Conservation (phyloP, 2,329 filamentous ascomycete genomes). For the Escovopsis sp. region DNA sequence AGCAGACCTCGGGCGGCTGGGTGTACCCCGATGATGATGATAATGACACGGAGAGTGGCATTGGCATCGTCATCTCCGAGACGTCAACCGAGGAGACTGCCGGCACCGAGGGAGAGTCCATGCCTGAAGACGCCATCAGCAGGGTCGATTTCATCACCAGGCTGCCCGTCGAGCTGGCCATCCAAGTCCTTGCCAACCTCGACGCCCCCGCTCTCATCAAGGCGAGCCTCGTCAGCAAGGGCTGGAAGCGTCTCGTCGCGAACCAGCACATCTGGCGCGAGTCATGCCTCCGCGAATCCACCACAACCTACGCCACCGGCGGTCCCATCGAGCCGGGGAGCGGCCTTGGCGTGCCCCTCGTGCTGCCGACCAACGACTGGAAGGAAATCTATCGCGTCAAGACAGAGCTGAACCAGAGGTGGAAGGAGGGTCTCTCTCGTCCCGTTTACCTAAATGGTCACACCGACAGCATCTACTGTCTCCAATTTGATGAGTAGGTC, state of each 20-base stretch:
- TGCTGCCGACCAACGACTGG: slow-evolving; percentile 59
- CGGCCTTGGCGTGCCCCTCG: slow-evolving; percentile 40
- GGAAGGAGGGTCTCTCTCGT: slow-evolving; percentile 63
- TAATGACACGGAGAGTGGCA: slow-evolving; percentile 48
- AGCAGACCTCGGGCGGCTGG: slow-evolving; percentile 26
- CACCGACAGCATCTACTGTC: slow-evolving; percentile 90
- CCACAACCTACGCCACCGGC: slow-evolving; percentile 43
- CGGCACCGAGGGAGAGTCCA: slow-evolving; percentile 14
- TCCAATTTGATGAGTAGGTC: slow-evolving; percentile 88
- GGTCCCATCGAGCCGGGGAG: slow-evolving; percentile 33
- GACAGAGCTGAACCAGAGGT: slow-evolving; percentile 59
- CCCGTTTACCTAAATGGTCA: slow-evolving; percentile 88
- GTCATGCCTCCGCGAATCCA: slow-evolving; percentile 46
- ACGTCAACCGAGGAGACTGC: slow-evolving; percentile 23
- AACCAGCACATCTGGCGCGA: slow-evolving; percentile 49
- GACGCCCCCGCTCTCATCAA: slow-evolving; percentile 36
- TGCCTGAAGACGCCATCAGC: slow-evolving; percentile 27
- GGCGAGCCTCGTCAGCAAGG: slow-evolving; percentile 32
- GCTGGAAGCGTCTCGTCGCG: slow-evolving; percentile 31
- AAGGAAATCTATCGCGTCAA: slow-evolving; percentile 70
- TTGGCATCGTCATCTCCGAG: slow-evolving; percentile 41
- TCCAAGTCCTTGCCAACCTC: slow-evolving; percentile 41
- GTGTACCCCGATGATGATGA: slow-evolving; percentile 29
- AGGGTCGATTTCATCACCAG: slow-evolving; percentile 41
- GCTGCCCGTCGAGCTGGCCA: slow-evolving; percentile 42